phyloP scores from a whole-genome alignment of 768 basidiomycete genomes.

The Leccinum longicurvipes region DNA sequence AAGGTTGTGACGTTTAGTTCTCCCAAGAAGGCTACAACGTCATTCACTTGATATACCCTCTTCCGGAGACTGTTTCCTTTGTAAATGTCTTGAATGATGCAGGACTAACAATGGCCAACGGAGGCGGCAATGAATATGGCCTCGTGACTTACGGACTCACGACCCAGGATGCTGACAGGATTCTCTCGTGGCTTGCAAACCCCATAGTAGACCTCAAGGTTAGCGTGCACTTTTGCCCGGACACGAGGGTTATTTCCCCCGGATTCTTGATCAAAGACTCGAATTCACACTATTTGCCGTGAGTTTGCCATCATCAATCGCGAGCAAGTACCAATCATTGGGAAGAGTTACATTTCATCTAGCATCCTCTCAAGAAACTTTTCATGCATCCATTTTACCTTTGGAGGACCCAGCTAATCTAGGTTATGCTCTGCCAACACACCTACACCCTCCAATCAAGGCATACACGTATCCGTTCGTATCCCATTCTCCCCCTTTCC shows the following conservation, averaged over 20 bases:
- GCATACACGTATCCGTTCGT: slow-evolving; percentile 38
- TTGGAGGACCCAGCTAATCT: slow-evolving; percentile 22
- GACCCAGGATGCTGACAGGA: slow-evolving; percentile 20
- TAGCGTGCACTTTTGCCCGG: slow-evolving; percentile 37
- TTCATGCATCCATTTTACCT: slow-evolving; percentile 30
- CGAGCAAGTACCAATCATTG: not conserved
- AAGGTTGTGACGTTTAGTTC: slow-evolving; percentile 20
- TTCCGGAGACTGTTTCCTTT: slow-evolving; percentile 12
- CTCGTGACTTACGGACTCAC: slow-evolving; percentile 32
- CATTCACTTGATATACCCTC: slow-evolving; percentile 29
- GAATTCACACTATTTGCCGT: slow-evolving; percentile 29
- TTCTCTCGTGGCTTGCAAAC: slow-evolving; percentile 6
- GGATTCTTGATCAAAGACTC: slow-evolving; percentile 27
- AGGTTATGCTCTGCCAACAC: slow-evolving; percentile 22
- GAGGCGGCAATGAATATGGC: slow-evolving; percentile 21
- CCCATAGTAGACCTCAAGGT: slow-evolving; percentile 19
- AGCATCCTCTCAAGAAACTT: slow-evolving; percentile 33
- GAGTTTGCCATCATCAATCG: not conserved
- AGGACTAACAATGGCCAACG: slow-evolving; percentile 9
- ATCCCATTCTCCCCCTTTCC: slow-evolving; percentile 36
- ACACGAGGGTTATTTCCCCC: slow-evolving; percentile 19
- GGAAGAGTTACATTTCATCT: slow-evolving; percentile 36
- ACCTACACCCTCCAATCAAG: slow-evolving; percentile 27
- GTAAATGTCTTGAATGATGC: slow-evolving; percentile 16
- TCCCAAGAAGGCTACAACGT: slow-evolving; percentile 41